Evolutionary conservation across 345 rosid species (phyloP), one percentile per base, ranked within the genome.

Genomic region (Aegle marmelos): DNA sequence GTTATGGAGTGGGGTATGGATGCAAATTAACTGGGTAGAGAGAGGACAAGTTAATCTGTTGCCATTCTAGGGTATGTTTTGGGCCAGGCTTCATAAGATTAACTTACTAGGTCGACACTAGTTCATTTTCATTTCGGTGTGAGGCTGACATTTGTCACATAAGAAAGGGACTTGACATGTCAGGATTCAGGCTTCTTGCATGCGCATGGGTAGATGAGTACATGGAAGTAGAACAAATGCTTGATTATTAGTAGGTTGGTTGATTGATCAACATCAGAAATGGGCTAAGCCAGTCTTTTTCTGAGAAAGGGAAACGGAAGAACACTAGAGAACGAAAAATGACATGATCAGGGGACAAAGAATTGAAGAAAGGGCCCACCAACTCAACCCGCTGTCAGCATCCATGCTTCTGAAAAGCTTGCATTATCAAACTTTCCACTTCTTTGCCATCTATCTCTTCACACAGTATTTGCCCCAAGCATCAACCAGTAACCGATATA

Each of bases 341-440:
- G 61, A 73, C 28, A 62, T 76, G 36, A 69, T 76, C 56, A 67
- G 72, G 76, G 45, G 76, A 66, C 33, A 66, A 68, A 39, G 73
- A 72, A 24, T 34, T 50, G 13, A 61, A 11, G 5, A 6, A 59
- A 73, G 75, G 78, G 68, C 65, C 79, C 65, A 80, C 79, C 69
- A 71, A 19, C 50, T 28, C 31, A 59, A 53, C 72, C 74, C 36
- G 8, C 75, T 57, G 33, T 75, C 78, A 53, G 53, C 66, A 37
- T 28, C 58, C 60, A 27, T 62, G 70, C 61, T 61, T 77, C 75
- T 67, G 56, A 14, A 60, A 68, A 77, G 53, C 31, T 73, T 64
- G 54, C 30, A 22, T 59, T 53, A 30, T 61, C n/a, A 63, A 63
- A 24, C 41, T 24, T 24, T 45, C 69, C 37, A 50, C 36, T 27